These are phyloP conservation scores for Fusarium tanahbumbuense DNA, from an alignment of 2,329 filamentous ascomycete species.

Conservation along the genomic window DNA sequence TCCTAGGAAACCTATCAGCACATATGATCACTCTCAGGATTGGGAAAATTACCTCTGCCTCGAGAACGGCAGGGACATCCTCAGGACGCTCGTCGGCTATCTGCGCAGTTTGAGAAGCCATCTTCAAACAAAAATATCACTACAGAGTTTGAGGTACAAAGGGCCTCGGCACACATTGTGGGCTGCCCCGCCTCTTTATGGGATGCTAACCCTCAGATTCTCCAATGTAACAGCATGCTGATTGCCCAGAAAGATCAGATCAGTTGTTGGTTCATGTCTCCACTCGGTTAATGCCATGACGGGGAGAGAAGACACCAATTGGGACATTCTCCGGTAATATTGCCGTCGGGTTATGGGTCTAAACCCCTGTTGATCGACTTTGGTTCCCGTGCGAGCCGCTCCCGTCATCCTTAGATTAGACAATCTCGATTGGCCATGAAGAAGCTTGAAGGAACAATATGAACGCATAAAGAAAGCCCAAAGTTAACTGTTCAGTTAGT, in stretches of 20 bases:
- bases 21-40: fast-evolving
- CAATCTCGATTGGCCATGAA: background rate
- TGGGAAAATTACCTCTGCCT: constrained; percentile 1
- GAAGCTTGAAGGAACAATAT: background rate
- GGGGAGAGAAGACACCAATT: background rate
- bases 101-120: background rate
- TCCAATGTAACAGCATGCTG: background rate
- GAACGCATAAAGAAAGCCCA: too few relatives aligned
- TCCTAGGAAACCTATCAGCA: background rate
- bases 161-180: background rate
- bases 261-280: constrained; percentile 2
- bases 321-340: background rate
- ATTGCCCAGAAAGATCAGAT: background rate
- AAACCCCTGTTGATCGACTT: background rate
- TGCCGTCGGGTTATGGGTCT: background rate
- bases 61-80: background rate
- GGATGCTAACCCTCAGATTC: background rate
- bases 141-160: background rate
- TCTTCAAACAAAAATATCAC: background rate
- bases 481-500: too few relatives aligned
- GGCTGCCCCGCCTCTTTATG: constrained; percentile 21
- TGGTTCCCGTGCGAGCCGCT: background rate
- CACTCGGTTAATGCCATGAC: constrained; percentile 4
- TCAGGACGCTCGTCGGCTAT: background rate
- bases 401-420: background rate